phyloP scores from a whole-genome alignment of 2,329 filamentous ascomycete species.

The Dothidotthia symphoricarpi region DNA sequence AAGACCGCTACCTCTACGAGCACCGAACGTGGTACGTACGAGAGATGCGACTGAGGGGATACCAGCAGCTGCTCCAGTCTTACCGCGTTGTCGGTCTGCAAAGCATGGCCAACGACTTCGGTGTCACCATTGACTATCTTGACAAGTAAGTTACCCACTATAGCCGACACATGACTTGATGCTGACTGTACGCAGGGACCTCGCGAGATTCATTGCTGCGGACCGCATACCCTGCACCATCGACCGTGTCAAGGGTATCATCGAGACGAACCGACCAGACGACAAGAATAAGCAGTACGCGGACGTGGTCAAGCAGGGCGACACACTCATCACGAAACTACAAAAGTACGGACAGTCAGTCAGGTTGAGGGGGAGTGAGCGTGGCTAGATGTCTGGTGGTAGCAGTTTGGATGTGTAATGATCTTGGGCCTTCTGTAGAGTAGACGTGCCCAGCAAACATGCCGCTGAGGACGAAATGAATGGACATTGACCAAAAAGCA shows the following conservation, averaged over 20 bases:
- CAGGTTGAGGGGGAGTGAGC: constrained; percentile 87
- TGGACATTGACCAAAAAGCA: neutral
- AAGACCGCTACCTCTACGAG: constrained; percentile 93
- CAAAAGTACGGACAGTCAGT: constrained; percentile 99
- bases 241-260: constrained; percentile 92
- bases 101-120: constrained; percentile 97
- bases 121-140: constrained; percentile 92
- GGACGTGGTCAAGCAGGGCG: constrained; percentile 95
- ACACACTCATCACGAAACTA: constrained; percentile 96
- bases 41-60: constrained; percentile 94
- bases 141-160: constrained; percentile 66
- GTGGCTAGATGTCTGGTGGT: constrained; percentile 57
- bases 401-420: constrained; percentile 18
- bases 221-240: constrained; percentile 96
- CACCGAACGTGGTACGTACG: constrained; percentile 97
- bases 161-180: neutral
- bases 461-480: constrained; percentile 11
- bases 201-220: constrained; percentile 94
- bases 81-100: constrained; percentile 95
- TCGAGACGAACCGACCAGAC: constrained; percentile 95
- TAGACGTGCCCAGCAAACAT: constrained; percentile 18
- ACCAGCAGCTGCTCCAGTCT: constrained; percentile 94
- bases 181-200: constrained; percentile 60
- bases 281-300: constrained; percentile 99
- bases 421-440: constrained; percentile 20